Evolutionary conservation across 176 grass and related monocot species (phyloP), one percentile per base, ranked within the genome.

Genomic region (Tillandsia fasciculata): DNA sequence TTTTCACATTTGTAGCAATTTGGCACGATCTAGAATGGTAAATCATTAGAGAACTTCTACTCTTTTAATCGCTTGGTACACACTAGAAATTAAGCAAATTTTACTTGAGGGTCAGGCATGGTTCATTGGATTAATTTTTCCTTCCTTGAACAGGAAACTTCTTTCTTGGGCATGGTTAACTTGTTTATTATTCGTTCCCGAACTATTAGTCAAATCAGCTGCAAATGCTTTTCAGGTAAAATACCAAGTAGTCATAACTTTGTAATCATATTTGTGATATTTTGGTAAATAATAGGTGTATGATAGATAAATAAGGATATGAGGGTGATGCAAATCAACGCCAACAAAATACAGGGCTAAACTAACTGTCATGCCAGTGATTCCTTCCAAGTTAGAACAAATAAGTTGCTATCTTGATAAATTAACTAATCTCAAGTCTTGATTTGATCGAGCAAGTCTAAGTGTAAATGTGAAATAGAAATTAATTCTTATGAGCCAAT

Each of bases 1-100:
- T 97, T 89, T 97, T 97, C 77, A 97, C 94, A 66, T 97, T 97
- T 52, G 94, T 97, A 42, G 89, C 89, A 70, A 67, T 86, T 48
- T 97, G 94, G 94, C 94, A 97, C 85, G 94, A 97, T 81, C 71
- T 97, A 7, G 94, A 97, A 67, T 92, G 86, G 89, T 92, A 92
- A 15, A 12, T 61, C 77, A 53, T 67, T 76, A 4, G 66, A 52
- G 20, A 84, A 17, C 12, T 66, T 66, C 2, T 42, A 13, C n/a
- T 48, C 65, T 49, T 9, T 67, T 67, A 49, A 48, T 67, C 6
- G 22, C n/a, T 17, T 59, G 9, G 54, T 59, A 9, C 20, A 9
- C 56, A 18, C 7, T 6, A 20, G 56, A 18, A 57, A 23, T 61
- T 61, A 15, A 10, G 56, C 56, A 23, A 61, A 20, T 61, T 61